A percentile compares a stretch with the other conserved stretches of the same genome.
Conservation (phyloP, 2,329 filamentous ascomycete species). For the Penicillium sp. region DNA sequence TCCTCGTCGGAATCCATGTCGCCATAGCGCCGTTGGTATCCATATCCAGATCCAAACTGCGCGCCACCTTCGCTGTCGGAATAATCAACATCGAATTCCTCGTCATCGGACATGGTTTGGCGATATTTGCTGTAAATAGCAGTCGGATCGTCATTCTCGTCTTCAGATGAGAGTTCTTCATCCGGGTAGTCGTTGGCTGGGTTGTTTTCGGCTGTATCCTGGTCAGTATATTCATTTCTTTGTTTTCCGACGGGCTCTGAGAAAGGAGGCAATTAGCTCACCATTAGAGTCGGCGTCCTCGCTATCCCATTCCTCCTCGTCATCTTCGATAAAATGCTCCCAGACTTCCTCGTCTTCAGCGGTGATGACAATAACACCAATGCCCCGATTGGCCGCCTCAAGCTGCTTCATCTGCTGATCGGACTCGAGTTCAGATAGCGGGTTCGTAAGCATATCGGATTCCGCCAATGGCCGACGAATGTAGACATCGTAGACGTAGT, state of each 20-base stretch:
- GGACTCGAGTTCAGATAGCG: conserved; percentile 27
- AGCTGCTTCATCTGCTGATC: conserved; percentile 28
- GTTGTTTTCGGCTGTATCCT: conserved; percentile 44
- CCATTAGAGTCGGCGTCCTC: conserved; percentile 61
- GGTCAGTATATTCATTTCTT: conserved; percentile 1
- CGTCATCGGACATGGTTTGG: conserved; percentile 41
- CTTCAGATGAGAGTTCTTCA: conserved; percentile 46
- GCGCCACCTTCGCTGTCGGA: conserved; percentile 31
- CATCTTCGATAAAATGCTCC: conserved; percentile 53
- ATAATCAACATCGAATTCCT: conserved; percentile 41
- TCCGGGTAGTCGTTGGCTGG: conserved; percentile 50
- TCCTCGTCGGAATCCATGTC: conserved; percentile 30
- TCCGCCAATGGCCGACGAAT: conserved; percentile 46
- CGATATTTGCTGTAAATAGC: conserved; percentile 41
- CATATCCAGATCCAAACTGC: conserved; percentile 19
- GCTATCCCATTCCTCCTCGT: conserved; percentile 53
- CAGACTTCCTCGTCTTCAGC: conserved; percentile 49
- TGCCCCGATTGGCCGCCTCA: conserved; percentile 31
- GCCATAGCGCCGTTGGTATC: conserved; percentile 18
- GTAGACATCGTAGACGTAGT: conserved; percentile 60
- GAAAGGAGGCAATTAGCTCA: conserved; percentile 21
- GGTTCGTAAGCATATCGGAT: conserved; percentile 33
- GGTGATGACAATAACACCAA: conserved; percentile 42
- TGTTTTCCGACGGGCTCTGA: not conserved
- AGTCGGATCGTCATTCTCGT: conserved; percentile 40